Percentiles rank a stretch among this genome's conserved stretches.
phyloP scores from a whole-genome alignment of 768 basidiomycete species.

The Mycena venus region DNA sequence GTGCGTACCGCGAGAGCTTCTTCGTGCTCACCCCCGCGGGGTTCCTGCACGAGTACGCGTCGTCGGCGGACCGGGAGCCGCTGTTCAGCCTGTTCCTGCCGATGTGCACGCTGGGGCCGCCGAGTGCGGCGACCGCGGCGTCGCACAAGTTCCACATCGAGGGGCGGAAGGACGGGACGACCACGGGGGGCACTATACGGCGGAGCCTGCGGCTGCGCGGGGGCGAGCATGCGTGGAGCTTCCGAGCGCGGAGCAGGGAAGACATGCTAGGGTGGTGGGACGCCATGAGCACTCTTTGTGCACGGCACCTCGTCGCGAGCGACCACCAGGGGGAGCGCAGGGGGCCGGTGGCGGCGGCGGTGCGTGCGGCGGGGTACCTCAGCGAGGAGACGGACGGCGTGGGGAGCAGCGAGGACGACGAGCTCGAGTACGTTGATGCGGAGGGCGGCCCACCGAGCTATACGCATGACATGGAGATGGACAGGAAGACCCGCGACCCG shows the following conservation, averaged over 20 bases:
- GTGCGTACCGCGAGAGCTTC: constrained; percentile 83
- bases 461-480: constrained; percentile 24
- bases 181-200: constrained; percentile 66
- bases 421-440: constrained; percentile 55
- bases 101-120: constrained; percentile 95
- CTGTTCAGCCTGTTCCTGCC: constrained; percentile 93
- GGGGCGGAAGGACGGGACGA: constrained; percentile 84
- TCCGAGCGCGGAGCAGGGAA: constrained; percentile 89
- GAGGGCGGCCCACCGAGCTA: constrained; percentile 28
- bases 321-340: constrained; percentile 89
- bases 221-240: constrained; percentile 83
- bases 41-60: constrained; percentile 90
- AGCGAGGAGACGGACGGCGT: constrained; percentile 78
- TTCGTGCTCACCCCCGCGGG: constrained; percentile 97
- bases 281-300: constrained; percentile 93
- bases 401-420: constrained; percentile 77
- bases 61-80: constrained; percentile 66
- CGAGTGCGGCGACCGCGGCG: constrained; percentile 69
- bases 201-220: constrained; percentile 50
- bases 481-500: not conserved
- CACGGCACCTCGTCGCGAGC: constrained; percentile 93
- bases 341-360: constrained; percentile 93
- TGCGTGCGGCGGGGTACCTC: constrained; percentile 87
- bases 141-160: constrained; percentile 99
- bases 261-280: constrained; percentile 99